Evolutionary conservation across 2,329 filamentous ascomycete species (phyloP).

Genomic region (Aspergillus sp.): DNA sequence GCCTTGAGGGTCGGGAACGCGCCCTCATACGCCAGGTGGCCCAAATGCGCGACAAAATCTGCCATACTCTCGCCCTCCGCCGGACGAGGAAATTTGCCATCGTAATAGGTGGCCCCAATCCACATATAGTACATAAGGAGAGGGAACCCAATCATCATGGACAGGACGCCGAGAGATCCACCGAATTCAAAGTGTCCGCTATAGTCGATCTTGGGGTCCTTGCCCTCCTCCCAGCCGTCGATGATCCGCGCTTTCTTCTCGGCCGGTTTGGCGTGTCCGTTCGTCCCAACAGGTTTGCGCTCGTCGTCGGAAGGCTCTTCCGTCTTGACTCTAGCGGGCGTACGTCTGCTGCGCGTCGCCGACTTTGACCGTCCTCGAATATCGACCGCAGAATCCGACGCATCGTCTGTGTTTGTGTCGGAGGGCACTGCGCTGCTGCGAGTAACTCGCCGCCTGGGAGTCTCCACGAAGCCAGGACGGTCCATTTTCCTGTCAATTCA

Average conservation of each 20-base stretch:
- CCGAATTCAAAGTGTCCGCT: conserved; percentile 74
- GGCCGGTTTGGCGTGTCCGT: conserved; percentile 18
- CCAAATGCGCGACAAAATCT: conserved; percentile 72
- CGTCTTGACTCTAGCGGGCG: conserved; percentile 25
- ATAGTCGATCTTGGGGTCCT: conserved; percentile 43
- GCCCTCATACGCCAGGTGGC: conserved; percentile 71
- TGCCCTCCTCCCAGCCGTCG: conserved; percentile 42
- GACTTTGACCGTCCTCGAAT: conserved; percentile 20
- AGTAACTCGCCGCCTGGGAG: conserved; percentile 45
- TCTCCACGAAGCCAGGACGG: conserved; percentile 52
- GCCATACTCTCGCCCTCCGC: conserved; percentile 61
- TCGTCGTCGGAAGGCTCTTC: conserved; percentile 26
- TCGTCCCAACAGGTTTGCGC: conserved; percentile 15
- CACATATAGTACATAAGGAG: conserved; percentile 99
- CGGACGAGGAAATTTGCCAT: conserved; percentile 73
- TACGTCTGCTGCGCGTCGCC: conserved; percentile 26
- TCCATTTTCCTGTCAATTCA: conserved; percentile 47
- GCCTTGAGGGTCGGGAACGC: conserved; percentile 80
- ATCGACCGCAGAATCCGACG: conserved; percentile 24
- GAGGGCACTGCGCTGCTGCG: conserved; percentile 40
- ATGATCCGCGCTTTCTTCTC: conserved; percentile 31
- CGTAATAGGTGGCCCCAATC: conserved; percentile 90
- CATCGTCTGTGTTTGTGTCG: conserved; percentile 29
- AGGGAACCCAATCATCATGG: conserved; percentile 94
- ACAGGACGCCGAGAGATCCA: conserved; percentile 72